phyloP scores from a whole-genome alignment of 228 moss, liverwort and hornwort genomes.

The Sphagnum fallax region DNA sequence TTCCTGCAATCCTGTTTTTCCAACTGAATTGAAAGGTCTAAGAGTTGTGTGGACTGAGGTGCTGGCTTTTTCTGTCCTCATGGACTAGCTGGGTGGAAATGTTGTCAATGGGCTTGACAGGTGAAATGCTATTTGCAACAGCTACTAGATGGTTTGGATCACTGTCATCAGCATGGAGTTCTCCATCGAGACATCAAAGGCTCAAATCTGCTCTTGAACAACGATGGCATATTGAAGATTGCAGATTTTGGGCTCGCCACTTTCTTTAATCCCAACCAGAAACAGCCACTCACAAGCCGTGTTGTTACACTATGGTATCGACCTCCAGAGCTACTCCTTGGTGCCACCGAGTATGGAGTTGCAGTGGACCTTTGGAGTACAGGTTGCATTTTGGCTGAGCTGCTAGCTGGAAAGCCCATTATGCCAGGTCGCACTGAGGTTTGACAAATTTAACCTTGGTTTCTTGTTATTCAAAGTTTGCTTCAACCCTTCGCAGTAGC shows the following conservation, averaged over 20 bases:
- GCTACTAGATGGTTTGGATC: constrained; percentile 58
- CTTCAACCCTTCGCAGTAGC: no score
- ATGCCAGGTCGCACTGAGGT: constrained; percentile 74
- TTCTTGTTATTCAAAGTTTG: no score
- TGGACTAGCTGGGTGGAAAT: no score
- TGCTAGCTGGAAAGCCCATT: constrained; percentile 59
- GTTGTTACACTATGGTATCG: constrained; percentile 69
- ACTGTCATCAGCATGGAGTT: constrained; percentile 66
- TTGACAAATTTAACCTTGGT: not conserved
- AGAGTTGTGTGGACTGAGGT: no score
- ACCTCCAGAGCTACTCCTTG: constrained; percentile 57
- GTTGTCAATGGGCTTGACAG: constrained; percentile 11
- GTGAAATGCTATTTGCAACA: constrained; percentile 68
- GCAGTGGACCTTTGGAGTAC: constrained; percentile 70
- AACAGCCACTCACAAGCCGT: constrained; percentile 63
- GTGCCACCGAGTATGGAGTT: constrained; percentile 61
- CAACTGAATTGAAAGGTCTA: no score
- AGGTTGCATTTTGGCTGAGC: constrained; percentile 61
- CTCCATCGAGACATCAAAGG: constrained; percentile 67
- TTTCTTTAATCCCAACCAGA: constrained; percentile 64
- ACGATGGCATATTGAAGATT: constrained; percentile 56
- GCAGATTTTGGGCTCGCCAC: constrained; percentile 68
- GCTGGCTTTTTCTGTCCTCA: no score
- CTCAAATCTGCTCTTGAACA: constrained; percentile 57
- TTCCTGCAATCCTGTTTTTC: no score